Conservation (phyloP, 805 yeast species). For the Yarrowia sp. region DNA sequence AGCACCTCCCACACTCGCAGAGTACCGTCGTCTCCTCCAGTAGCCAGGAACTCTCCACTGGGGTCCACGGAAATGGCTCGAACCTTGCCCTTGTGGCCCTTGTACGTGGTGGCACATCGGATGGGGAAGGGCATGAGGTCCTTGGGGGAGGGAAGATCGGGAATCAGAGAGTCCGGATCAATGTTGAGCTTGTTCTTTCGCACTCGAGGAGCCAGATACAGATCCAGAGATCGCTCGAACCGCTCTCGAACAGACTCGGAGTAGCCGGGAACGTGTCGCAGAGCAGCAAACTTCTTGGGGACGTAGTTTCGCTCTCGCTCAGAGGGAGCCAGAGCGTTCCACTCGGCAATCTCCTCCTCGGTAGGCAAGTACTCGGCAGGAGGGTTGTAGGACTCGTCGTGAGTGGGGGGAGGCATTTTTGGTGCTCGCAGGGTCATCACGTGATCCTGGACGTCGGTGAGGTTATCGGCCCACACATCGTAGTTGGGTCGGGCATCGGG, state of each 20-base stretch:
- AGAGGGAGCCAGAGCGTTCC: conserved; percentile 66
- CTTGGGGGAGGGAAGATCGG: conserved; percentile 94
- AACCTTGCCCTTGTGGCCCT: conserved; percentile 80
- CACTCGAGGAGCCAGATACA: conserved; percentile 94
- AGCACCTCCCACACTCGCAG: conserved; percentile 95
- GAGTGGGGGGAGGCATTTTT: conserved; percentile 90
- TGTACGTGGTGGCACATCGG: conserved; percentile 74
- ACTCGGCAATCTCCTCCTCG: conserved; percentile 70
- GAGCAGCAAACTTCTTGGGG: conserved; percentile 76
- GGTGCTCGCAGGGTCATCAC: conserved; percentile 94
- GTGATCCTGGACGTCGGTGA: conserved; percentile 66
- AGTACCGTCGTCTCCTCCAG: conserved; percentile 96
- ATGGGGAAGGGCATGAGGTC: conserved; percentile 97
- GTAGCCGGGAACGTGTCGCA: conserved; percentile 94
- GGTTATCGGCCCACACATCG: conserved; percentile 82
- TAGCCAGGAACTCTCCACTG: conserved; percentile 90
- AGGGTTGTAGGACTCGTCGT: conserved; percentile 95
- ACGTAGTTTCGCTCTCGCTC: conserved; percentile 77
- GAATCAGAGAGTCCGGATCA: conserved; percentile 93
- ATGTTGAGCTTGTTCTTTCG: conserved; percentile 86
- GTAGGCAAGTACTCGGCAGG: conserved; percentile 89
- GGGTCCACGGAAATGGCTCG: conserved; percentile 85
- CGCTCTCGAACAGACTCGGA: conserved; percentile 80
- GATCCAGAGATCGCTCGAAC: conserved; percentile 90
- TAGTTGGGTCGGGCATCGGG: conserved; percentile 54